phyloP scores from a whole-genome alignment of 2,329 filamentous ascomycete genomes.

The Xylaria polymorpha region DNA sequence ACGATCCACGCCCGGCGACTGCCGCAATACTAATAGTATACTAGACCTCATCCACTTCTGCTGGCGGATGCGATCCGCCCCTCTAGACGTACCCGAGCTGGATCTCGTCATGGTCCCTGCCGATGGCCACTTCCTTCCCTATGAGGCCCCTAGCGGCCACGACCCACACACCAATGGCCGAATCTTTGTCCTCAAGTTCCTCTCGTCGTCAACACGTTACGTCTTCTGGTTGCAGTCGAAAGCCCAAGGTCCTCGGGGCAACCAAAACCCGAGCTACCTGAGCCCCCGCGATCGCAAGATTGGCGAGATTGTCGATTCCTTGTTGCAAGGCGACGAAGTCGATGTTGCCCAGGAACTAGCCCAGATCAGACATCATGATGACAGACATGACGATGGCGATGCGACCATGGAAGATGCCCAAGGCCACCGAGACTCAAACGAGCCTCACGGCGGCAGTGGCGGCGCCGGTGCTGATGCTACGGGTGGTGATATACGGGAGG shows the following conservation, averaged over 20 bases:
- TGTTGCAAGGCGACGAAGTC: slow-evolving; percentile 90
- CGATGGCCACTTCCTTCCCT: slow-evolving; percentile 88
- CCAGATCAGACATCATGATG: slow-evolving; percentile 66
- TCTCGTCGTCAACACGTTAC: slow-evolving; percentile 88
- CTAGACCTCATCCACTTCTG: slow-evolving; percentile 93
- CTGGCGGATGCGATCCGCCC: slow-evolving; percentile 84
- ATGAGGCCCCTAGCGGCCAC: slow-evolving; percentile 69
- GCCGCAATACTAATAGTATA: slow-evolving; percentile 35
- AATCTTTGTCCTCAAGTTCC: slow-evolving; percentile 93
- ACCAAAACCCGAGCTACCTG: slow-evolving; percentile 79
- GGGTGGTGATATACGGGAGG: slow-evolving; percentile 89
- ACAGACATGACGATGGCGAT: slow-evolving; percentile 69
- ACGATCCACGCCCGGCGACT: not conserved
- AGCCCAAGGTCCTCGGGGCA: slow-evolving; percentile 71
- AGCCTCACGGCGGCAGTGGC: slow-evolving; percentile 73
- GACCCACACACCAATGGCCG: slow-evolving; percentile 82
- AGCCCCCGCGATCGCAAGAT: slow-evolving; percentile 88
- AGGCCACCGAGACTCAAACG: slow-evolving; percentile 68
- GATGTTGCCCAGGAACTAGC: slow-evolving; percentile 80
- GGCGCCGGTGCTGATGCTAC: slow-evolving; percentile 89
- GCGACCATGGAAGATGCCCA: slow-evolving; percentile 85
- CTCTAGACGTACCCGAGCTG: slow-evolving; percentile 78
- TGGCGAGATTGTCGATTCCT: slow-evolving; percentile 83
- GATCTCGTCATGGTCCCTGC: slow-evolving; percentile 94
- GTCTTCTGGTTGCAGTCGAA: slow-evolving; percentile 98